These are phyloP conservation scores for Chaetomiaceae sp. DNA, from an alignment of 2,329 filamentous ascomycete species.

Conservation along the genomic window DNA sequence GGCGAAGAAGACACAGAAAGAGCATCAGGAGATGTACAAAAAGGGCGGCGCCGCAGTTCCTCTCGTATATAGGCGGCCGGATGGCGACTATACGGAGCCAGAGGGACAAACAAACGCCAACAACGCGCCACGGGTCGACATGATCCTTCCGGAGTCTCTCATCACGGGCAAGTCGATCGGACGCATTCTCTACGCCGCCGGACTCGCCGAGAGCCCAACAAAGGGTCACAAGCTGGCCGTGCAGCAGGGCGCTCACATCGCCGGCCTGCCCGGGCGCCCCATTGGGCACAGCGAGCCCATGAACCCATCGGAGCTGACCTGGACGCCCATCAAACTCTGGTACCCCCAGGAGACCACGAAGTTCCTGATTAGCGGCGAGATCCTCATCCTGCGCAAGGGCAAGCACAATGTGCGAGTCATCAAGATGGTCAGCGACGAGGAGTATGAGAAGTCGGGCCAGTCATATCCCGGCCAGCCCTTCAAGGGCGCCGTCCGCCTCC, in stretches of 20 bases:
- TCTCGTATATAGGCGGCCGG: conserved; percentile 9
- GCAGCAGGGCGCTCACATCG: conserved; percentile 55
- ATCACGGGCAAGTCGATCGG: conserved; percentile 50
- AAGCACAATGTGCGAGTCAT: conserved; percentile 59
- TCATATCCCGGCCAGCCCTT: conserved; percentile 49
- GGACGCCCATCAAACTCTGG: conserved; percentile 56
- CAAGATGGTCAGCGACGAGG: conserved; percentile 51
- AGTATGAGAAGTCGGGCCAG: conserved; percentile 43
- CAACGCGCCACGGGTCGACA: conserved; percentile 46
- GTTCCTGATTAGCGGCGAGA: conserved; percentile 53
- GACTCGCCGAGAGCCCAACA: conserved; percentile 48
- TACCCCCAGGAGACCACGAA: conserved; percentile 50
- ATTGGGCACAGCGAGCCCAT: conserved; percentile 15
- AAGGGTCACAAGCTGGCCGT: conserved; percentile 55
- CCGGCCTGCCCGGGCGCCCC: conserved; percentile 41
- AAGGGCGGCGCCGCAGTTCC: conserved; percentile 15
- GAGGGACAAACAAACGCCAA: conserved; percentile 30
- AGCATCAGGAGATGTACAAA: conserved; percentile 47
- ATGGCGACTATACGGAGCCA: conserved; percentile 18
- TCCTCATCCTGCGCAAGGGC: conserved; percentile 56
- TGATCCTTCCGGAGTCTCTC: conserved; percentile 54
- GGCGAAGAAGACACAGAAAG: conserved; percentile 55
- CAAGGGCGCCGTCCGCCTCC: conserved; percentile 42
- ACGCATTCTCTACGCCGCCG: conserved; percentile 53
- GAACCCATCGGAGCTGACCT: conserved; percentile 43